Evolutionary conservation across 106 monocot species (phyloP), one percentile per base, ranked within the genome.

Genomic region (Allium sativum): DNA sequence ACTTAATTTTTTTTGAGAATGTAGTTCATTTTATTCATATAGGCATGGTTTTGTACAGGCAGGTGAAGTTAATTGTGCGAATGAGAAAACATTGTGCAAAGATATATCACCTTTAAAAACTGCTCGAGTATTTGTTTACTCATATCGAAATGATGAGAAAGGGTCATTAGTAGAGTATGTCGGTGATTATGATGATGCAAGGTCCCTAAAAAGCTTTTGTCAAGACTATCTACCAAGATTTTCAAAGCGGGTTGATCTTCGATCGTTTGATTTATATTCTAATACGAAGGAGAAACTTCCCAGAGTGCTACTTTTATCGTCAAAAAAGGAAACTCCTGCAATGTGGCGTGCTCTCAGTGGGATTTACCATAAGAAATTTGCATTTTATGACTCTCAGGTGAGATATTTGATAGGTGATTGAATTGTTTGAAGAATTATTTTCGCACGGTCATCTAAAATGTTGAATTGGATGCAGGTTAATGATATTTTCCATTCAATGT

Each of bases 321-420:
- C 84, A 31, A 96, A 79, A 78, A 96, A 82, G 70, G 79, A 90
- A 21, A 91, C 95, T 12, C 91, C 96, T 6, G 76, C 72, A 4
- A 82, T 91, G 71, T 96, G 96, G 96, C 84, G 91, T 62, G 79
- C 56, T 60, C 12, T 96, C n/a, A 84, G 84, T 79, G 96, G 91
- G 31, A 70, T 91, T 59, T 88, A 78, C 68, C 61, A 44, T 22
- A 96, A 91, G 22, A 72, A 74, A 10, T 72, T 91, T 51, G 53
- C 77, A 18, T 88, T 96, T 42, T 84, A 77, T 75, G 84, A 91
- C 77, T 79, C 96, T 59, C 79, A 91, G 87, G 95, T 96, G 73
- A 52, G 20, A 8, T 40, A 11, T 58, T 31, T 31, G 31, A 31
- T 31, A 31, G 31, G 5, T 31, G 31, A 31, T 31, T 31, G 31